These are phyloP conservation scores for Diutina rugosa DNA, from an alignment of 1,139 yeast species.

Conservation along the genomic window DNA sequence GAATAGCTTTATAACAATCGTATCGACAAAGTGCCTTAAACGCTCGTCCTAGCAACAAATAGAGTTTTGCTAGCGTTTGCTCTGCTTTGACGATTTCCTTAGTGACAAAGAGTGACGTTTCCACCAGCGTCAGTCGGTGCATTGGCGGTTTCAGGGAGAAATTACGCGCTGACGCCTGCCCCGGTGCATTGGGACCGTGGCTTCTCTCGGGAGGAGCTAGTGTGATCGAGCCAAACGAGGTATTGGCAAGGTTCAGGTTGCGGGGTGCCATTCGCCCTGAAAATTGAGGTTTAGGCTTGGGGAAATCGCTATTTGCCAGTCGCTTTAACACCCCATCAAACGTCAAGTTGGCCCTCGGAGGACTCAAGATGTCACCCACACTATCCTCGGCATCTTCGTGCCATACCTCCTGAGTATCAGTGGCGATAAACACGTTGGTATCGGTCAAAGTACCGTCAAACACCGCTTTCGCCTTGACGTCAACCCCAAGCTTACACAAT, in stretches of 20 bases:
- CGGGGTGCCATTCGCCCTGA: not conserved
- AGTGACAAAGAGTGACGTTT: constrained; percentile 2
- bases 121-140: not conserved
- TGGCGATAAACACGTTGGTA: not conserved
- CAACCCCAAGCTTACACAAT: constrained; percentile 59
- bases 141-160: not conserved
- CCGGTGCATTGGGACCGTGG: not conserved
- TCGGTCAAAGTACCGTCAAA: constrained; percentile 13
- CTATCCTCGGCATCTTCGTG: not conserved
- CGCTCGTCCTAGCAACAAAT: constrained; percentile 52
- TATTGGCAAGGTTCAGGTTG: not conserved
- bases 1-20: constrained; percentile 73
- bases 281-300: not conserved
- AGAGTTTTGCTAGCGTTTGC: constrained; percentile 34
- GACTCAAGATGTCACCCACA: not conserved
- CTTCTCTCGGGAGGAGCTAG: not conserved
- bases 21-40: constrained; percentile 51
- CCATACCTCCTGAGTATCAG: not conserved
- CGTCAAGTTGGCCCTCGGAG: not conserved
- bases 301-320: not conserved
- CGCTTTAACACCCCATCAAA: not conserved
- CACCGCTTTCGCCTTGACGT: constrained; percentile 48
- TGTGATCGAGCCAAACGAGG: not conserved
- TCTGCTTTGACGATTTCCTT: constrained; percentile 32
- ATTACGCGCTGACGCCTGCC: not conserved